phyloP scores from a whole-genome alignment of 164 flowering plant species.

The Macadamia tetraphylla region DNA sequence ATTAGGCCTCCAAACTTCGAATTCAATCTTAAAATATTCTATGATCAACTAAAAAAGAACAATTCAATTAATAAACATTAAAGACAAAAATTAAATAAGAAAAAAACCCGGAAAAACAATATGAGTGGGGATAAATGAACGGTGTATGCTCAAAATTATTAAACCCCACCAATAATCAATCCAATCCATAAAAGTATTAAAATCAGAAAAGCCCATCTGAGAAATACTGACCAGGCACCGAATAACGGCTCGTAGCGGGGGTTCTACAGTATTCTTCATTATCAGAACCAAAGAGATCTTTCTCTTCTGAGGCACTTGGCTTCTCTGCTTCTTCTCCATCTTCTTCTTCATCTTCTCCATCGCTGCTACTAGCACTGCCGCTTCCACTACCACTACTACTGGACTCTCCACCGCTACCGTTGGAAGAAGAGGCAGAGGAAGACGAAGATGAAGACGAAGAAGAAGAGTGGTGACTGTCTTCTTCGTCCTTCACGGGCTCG shows the following conservation, averaged over 20 bases:
- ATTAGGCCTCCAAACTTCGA: not conserved
- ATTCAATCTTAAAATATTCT: not conserved
- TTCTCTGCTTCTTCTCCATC: constrained; percentile 32
- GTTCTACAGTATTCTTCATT: constrained; percentile 73
- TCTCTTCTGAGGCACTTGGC: constrained; percentile 34
- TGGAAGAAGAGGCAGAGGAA: constrained; percentile 45
- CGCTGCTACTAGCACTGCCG: constrained; percentile 22
- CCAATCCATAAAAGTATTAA: not conserved
- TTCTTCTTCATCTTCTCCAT: constrained; percentile 24
- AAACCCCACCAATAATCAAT: not conserved
- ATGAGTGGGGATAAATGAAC: not conserved
- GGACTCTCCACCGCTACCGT: constrained; percentile 29
- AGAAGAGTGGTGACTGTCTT: constrained; percentile 29
- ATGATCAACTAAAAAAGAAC: not conserved
- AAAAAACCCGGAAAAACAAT: not conserved
- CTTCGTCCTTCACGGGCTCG: constrained; percentile 8
- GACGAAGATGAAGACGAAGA: constrained; percentile 49
- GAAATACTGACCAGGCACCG: constrained; percentile 60
- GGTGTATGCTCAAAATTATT: not conserved
- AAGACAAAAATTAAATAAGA: not conserved
- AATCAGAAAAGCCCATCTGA: not conserved
- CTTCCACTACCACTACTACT: constrained; percentile 29
- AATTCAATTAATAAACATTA: not conserved
- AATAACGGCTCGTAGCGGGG: constrained; percentile 48
- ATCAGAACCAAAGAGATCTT: constrained; percentile 86